Evolutionary conservation across 2,329 filamentous ascomycete genomes (phyloP), one percentile per base, ranked within the genome.

Genomic region (Verticillium albo-atrum): DNA sequence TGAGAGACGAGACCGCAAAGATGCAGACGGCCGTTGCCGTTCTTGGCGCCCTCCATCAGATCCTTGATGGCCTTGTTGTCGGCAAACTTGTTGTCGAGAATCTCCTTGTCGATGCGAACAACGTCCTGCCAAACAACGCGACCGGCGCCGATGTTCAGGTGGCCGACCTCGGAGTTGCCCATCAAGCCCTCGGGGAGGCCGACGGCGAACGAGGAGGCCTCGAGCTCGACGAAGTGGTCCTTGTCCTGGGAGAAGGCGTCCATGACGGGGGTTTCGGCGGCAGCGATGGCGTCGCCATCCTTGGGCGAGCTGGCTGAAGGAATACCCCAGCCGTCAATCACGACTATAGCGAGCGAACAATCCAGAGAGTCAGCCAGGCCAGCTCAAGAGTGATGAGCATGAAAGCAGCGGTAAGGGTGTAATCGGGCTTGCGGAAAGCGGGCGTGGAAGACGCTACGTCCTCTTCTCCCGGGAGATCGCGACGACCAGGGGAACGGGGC

Each of bases 271-370:
- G 95, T 98, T 66, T 97, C 84, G 68, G 94, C 95, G 64, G 91
- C 91, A 68, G 93, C 88, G 75, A 99, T 98, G 72, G 95, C 95
- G 81, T 99, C 94, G 76, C 95, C 94, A 77, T 96, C 77, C 71
- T 91, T 90, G 70, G 90, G 90, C 60, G 92, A 96, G 61, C 88
- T 79, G 66, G 89, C 88, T 64, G 87, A 87, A 69, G 93, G 86
- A 70, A 98, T 86, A 72, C 95, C 95, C 95, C 95, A 99, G 72
- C 95, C 95, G 80, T 99, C 95, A 82, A 99, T 99, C 79, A 98
- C 95, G 85, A 99, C 90, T 92, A 71, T 72, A 73, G 55, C 56
- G 74, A 75, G 66, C 77, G 77, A 67, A 82, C 71, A 56, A 85
- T 71, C 72, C 84, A 73, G 68, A 82, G 75, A 62, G 83, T 84